Conservation (phyloP, 352 stramenopile genomes). For the Pythium chondricola region DNA sequence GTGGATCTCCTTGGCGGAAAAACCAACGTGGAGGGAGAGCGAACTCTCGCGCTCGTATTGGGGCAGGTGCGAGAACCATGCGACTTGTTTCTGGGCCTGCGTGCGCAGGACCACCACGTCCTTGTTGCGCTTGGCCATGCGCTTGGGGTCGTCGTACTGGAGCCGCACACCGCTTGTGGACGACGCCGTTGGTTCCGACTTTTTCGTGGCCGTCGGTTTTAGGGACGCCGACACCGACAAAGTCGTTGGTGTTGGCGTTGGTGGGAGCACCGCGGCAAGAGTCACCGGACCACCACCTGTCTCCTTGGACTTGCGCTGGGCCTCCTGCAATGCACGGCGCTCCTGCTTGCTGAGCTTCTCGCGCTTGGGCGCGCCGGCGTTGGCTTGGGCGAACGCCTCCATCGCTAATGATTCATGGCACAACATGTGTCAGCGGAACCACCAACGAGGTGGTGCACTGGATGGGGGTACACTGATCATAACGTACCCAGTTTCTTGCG, state of each 20-base stretch:
- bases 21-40: slow-evolving; percentile 62
- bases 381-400: slow-evolving; percentile 49
- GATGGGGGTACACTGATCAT: neutral
- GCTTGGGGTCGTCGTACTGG: slow-evolving; percentile 79
- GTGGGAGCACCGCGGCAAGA: neutral
- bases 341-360: slow-evolving; percentile 92
- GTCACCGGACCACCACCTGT: slow-evolving; percentile 13
- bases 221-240: slow-evolving; percentile 1
- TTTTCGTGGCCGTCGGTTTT: slow-evolving; percentile 41
- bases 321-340: slow-evolving; percentile 88
- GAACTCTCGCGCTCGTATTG: slow-evolving; percentile 81
- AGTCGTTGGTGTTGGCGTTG: neutral
- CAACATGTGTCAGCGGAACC: no score
- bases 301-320: slow-evolving; percentile 82
- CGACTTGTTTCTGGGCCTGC: slow-evolving; percentile 74
- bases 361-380: slow-evolving; percentile 33
- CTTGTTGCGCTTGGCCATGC: slow-evolving; percentile 71
- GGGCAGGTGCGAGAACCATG: slow-evolving; percentile 80
- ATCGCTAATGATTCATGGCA: slow-evolving; percentile 20
- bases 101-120: slow-evolving; percentile 58
- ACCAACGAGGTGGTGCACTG: no score
- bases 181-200: slow-evolving; percentile 10
- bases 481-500: slow-evolving; percentile 51
- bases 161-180: slow-evolving; percentile 46
- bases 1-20: slow-evolving; percentile 81